Base-by-base conservation (phyloP, 331 rosid species). In the Acacia concinna region DNA sequence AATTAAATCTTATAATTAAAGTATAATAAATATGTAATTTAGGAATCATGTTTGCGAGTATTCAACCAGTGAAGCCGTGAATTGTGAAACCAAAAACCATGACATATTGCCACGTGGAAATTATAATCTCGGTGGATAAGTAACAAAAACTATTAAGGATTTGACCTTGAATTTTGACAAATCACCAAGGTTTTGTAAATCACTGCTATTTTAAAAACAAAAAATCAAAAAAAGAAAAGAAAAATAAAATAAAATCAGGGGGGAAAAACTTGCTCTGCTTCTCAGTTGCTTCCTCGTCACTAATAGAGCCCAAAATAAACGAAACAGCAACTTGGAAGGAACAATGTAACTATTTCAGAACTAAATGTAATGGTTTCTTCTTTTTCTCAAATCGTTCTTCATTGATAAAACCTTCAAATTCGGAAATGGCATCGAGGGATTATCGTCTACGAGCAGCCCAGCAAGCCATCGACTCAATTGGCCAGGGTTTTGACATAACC, bases 401-500 rank as follows among this genome's bases (percentile, higher is more conserved):
- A 5, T 23, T 30, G 28, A 14, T 18, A 21, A 21, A 10, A 14
- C 40, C 69, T 54, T 44, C 72, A 51, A 40, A 28, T 35, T 52
- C 73, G 87, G 84, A 6, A 65, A 90, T 92, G 97, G 93, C 90
- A 41, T 84, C 74, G 30, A 90, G 49, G 70, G 77, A 75, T 79
- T 79, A 83, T 8, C 82, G 89, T 79, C 80, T 86, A 9, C 57
- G 78, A 85, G 96, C 92, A 52, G 98, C 96, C 15, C 91, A 90
- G 84, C 59, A 84, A 56, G 94, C 98, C 77, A 83, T 90, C 76
- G 87, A 85, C 17, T 90, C 98, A 5, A 94, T 91, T 75, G 97
- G 98, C 21, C 76, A 84, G 75, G 98, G 98, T 67, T 91, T 89
- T 73, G 96, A 94, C 78, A 86, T 94, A 69, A 81, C 88, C 40